phyloP scores from a whole-genome alignment of 805 yeast genomes.

The Millerago galiae region DNA sequence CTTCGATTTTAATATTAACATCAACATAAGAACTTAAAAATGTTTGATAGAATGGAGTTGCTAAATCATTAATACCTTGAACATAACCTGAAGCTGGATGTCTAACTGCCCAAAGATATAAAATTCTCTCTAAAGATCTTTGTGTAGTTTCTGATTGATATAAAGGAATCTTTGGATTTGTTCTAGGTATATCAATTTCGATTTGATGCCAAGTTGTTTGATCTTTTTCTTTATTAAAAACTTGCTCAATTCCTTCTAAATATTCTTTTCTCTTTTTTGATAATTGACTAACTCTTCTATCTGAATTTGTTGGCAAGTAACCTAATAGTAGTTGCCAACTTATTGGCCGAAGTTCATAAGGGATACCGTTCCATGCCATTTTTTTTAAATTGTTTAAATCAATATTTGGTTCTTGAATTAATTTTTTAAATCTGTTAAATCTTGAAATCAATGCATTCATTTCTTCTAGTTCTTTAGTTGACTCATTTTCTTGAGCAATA shows the following conservation, averaged over 20 bases:
- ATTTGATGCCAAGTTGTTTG: conserved; percentile 92
- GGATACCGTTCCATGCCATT: conserved; percentile 93
- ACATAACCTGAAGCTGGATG: conserved; percentile 98
- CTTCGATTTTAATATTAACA: conserved; percentile 41
- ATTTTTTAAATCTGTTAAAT: conserved; percentile 58
- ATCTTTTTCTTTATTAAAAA: conserved; percentile 53
- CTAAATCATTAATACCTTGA: conserved; percentile 93
- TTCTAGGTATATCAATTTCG: conserved; percentile 88
- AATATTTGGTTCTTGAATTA: conserved; percentile 46
- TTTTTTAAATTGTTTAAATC: conserved; percentile 66
- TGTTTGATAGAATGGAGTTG: conserved; percentile 88
- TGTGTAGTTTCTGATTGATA: conserved; percentile 70
- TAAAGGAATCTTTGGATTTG: conserved; percentile 77
- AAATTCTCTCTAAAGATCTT: conserved; percentile 66
- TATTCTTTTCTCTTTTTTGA: conserved; percentile 83
- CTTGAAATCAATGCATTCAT: conserved; percentile 55
- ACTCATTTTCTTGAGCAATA: conserved; percentile 30
- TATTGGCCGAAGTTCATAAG: conserved; percentile 68
- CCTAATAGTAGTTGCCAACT: conserved; percentile 90
- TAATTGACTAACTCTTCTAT: conserved; percentile 64
- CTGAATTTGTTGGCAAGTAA: conserved; percentile 79
- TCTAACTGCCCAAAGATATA: conserved; percentile 91
- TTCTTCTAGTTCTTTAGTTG: conserved; percentile 43
- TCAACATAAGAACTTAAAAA: conserved; percentile 65
- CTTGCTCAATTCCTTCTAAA: conserved; percentile 62